These are phyloP conservation scores for Vigna nakashimae DNA, from an alignment of 306 rosid genomes.

Conservation along the genomic window DNA sequence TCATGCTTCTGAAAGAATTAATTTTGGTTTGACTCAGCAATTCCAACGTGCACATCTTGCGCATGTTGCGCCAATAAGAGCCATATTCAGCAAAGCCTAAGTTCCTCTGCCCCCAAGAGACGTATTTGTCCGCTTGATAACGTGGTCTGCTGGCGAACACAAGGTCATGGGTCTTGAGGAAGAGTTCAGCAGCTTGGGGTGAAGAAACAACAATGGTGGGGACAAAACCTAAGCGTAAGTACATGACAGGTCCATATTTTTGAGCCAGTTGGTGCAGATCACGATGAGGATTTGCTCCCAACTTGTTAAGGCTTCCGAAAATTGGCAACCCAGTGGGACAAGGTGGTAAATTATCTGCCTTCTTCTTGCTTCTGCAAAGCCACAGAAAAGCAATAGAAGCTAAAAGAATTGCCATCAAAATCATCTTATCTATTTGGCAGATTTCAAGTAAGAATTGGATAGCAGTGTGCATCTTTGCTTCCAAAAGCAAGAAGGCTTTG, in stretches of 20 bases:
- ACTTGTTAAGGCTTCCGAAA: conserved; percentile 60
- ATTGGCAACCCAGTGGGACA: conserved; percentile 79
- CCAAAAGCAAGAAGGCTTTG: too few relatives aligned
- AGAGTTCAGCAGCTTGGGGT: conserved; percentile 69
- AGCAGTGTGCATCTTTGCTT: too few relatives aligned
- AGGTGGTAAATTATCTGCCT: conserved; percentile 60
- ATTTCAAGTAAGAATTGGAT: neutral
- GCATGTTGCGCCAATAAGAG: conserved; percentile 75
- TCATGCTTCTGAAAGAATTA: conserved; percentile 57
- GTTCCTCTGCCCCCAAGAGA: conserved; percentile 57
- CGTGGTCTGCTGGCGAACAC: conserved; percentile 70
- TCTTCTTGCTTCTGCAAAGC: conserved; percentile 41
- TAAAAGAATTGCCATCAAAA: conserved; percentile 44
- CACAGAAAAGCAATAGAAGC: conserved; percentile 48
- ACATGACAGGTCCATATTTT: conserved; percentile 71
- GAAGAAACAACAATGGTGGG: conserved; percentile 71
- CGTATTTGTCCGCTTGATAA: conserved; percentile 44
- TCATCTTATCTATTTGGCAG: conserved; percentile 39
- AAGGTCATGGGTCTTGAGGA: conserved; percentile 72
- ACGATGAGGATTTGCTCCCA: conserved; percentile 61
- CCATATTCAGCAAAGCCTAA: conserved; percentile 58
- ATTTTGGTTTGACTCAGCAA: conserved; percentile 60
- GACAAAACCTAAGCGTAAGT: conserved; percentile 59
- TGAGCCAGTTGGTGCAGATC: conserved; percentile 60
- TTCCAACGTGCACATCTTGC: conserved; percentile 76